Conservation (phyloP, 2,329 filamentous ascomycete genomes). For the Arthrobotrys pseudoclavata region DNA sequence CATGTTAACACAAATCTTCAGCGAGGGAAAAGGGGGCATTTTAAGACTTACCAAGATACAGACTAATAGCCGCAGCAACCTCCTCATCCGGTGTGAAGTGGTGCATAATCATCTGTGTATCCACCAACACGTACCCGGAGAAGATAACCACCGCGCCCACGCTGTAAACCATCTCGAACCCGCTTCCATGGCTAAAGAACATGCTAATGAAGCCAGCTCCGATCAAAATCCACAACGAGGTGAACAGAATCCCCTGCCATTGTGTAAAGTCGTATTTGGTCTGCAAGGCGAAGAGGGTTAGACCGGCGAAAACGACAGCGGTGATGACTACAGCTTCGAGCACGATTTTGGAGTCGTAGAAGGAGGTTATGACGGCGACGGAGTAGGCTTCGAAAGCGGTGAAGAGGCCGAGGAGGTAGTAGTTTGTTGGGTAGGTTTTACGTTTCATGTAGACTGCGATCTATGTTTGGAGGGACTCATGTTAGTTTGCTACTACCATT, state of each 20-base stretch:
- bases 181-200: conserved; percentile 88
- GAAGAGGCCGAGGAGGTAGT: conserved; percentile 91
- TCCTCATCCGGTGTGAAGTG: conserved; percentile 98
- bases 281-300: conserved; percentile 93
- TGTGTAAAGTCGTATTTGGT: conserved; percentile 97
- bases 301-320: conserved; percentile 82
- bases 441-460: conserved; percentile 85
- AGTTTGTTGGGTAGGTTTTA: conserved; percentile 93
- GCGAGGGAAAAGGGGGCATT: neutral
- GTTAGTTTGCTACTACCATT: conserved; percentile 9
- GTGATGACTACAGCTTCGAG: conserved; percentile 92
- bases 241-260: conserved; percentile 96
- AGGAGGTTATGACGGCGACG: conserved; percentile 90
- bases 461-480: conserved; percentile 5
- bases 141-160: conserved; percentile 87
- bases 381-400: conserved; percentile 93
- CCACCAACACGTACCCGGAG: conserved; percentile 92
- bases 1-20: neutral
- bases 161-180: conserved; percentile 86
- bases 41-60: conserved; percentile 76
- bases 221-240: conserved; percentile 87
- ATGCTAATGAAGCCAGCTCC: conserved; percentile 89
- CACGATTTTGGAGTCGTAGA: conserved; percentile 83
- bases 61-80: conserved; percentile 92
- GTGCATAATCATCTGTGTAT: conserved; percentile 94